Evolutionary conservation across 78 protist genomes (phyloP), one percentile per base, ranked within the genome.

Genomic region (Speleostelium caveatum): DNA sequence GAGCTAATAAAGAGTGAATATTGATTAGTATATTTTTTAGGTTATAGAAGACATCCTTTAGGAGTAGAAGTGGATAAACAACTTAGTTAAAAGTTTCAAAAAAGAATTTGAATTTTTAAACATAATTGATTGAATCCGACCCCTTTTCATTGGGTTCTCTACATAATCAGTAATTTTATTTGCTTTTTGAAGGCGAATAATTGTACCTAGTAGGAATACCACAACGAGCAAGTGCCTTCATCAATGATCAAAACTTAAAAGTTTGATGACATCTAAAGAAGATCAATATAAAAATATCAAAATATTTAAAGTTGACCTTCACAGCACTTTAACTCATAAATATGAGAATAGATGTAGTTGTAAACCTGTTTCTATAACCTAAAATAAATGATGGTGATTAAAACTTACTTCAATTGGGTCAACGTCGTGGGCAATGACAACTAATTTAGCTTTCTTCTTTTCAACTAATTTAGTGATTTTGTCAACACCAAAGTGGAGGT

Each of bases 371-470:
- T n/a, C 24, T 8, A 26, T 38, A 38, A 16, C 14, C 14, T 66
- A 36, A 12, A 38, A 32, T 21, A 30, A n/a, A 5, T 66, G n/a
- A 5, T 35, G 5, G 19, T 39, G 8, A 0, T 3, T 30, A 16
- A 73, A 36, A 77, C 92, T 60, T 26, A 92, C 95, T 95, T 98
- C 99, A 69, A 99, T 87, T 71, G 99, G 99, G 95, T 97, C 99
- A n/a, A 99, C 99, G 62, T 98, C 99, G 97, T 96, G 97, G 2
- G 99, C 99, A 60, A 99, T 98, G 76, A 99, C 97, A 53, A 99
- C 99, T 39, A 99, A 95, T 85, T 91, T 26, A n/a, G 99, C 99
- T 96, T 96, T 97, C 98, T 97, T 96, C 89, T 83, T 65, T 97
- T 98, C 99, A 65, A 98, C 78, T 33, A 97, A 87, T 68, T 86